A percentile compares a stretch with the other conserved stretches of the same genome.
phyloP scores from a whole-genome alignment of 129 eudicot genomes.

The Chrysanthemum lavandulifolium region DNA sequence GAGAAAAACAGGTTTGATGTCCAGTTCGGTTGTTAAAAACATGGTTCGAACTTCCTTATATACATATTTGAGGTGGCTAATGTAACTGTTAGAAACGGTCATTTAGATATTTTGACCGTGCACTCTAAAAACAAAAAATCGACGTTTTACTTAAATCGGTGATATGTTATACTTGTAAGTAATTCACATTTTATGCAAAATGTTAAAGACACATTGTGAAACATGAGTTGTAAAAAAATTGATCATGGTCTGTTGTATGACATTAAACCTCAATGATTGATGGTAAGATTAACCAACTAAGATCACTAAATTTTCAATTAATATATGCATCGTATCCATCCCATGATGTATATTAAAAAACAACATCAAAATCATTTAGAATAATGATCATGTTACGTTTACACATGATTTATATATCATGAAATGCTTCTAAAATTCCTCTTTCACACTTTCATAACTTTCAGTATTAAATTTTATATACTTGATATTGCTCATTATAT shows the following conservation, averaged over 20 bases:
- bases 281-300: conserved; percentile 1
- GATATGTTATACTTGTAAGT: too few relatives aligned
- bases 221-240: neutral
- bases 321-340: conserved; percentile 23
- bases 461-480: neutral
- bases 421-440: conserved; percentile 10
- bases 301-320: conserved; percentile 29
- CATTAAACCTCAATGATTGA: conserved; percentile 23
- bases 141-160: too few relatives aligned
- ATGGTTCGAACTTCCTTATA: too few relatives aligned
- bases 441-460: neutral
- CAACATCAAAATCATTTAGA: conserved; percentile 12
- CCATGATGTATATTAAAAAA: conserved; percentile 23
- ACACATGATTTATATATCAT: conserved; percentile 23
- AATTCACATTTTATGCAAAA: too few relatives aligned
- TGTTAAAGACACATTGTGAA: neutral
- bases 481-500: too few relatives aligned
- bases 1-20: too few relatives aligned
- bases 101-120: too few relatives aligned
- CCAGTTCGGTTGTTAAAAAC: too few relatives aligned
- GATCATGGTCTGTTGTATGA: neutral
- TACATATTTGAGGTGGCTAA: too few relatives aligned
- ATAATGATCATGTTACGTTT: conserved; percentile 27
- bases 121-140: too few relatives aligned
- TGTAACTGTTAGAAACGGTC: too few relatives aligned